Percentiles rank a stretch among this genome's conserved stretches.
Evolutionary conservation across 208 protist species (phyloP).

Genomic region (Crithidia bombi): DNA sequence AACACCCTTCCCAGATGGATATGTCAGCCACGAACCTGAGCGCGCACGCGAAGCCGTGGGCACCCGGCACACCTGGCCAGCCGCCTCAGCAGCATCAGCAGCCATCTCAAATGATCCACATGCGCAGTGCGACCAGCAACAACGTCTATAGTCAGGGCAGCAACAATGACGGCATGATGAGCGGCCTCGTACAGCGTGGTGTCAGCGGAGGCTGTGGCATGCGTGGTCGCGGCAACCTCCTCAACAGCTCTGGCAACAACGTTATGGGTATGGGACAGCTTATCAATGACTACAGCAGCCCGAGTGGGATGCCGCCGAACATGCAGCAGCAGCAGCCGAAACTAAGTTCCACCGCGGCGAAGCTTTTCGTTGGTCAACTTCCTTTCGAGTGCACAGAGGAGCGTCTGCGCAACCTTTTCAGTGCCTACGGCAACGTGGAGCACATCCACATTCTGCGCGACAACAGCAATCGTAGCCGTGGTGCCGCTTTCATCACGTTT

Average conservation of each 20-base stretch:
- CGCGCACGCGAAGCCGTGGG: constrained; percentile 69
- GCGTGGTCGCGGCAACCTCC: constrained; percentile 10
- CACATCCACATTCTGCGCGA: constrained; percentile 90
- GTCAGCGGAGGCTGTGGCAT: constrained; percentile 4
- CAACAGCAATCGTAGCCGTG: constrained; percentile 80
- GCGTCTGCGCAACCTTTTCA: constrained; percentile 81
- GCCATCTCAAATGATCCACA: constrained; percentile 23
- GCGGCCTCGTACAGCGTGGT: constrained; percentile 4
- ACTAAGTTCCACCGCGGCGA: constrained; percentile 52
- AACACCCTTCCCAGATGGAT: constrained; percentile 12
- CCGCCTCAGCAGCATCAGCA: constrained; percentile 14
- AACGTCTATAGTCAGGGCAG: constrained; percentile 7
- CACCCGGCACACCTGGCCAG: constrained; percentile 28
- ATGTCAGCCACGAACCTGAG: constrained; percentile 48
- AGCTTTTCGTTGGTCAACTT: constrained; percentile 88
- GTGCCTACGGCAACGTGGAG: constrained; percentile 83
- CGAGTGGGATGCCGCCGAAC: constrained; percentile 16
- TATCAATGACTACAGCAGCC: constrained; percentile 18
- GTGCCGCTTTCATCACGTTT: constrained; percentile 87
- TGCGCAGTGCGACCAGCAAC: constrained; percentile 18
- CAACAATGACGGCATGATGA: constrained; percentile 23
- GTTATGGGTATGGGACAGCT: constrained; percentile 11
- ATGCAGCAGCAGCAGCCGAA: constrained; percentile 42
- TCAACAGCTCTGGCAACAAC: constrained; percentile 37
- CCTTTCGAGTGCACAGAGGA: constrained; percentile 88